These are phyloP conservation scores for Sclerotinia sclerotiorum DNA, from an alignment of 2,329 filamentous ascomycete genomes.

Conservation along the genomic window DNA sequence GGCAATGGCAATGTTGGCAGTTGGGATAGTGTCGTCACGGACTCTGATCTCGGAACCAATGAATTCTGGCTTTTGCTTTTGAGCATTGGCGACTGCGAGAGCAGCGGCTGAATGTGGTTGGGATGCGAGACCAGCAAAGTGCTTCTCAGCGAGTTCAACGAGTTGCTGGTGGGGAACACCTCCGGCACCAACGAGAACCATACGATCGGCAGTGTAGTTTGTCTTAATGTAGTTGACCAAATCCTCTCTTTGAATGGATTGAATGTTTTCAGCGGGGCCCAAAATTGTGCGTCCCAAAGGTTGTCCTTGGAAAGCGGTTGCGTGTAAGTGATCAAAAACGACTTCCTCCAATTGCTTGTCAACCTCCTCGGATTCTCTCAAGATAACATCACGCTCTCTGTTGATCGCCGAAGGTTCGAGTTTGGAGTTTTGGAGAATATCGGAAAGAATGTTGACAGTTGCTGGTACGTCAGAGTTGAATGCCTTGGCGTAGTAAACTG, in stretches of 20 bases:
- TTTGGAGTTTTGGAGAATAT: constrained; percentile 99
- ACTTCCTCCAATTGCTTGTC: constrained; percentile 99
- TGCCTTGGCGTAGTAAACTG: constrained; percentile 98
- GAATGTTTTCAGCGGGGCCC: constrained; percentile 96
- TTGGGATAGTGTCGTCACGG: constrained; percentile 92
- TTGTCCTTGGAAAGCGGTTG: constrained; percentile 95
- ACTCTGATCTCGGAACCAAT: constrained; percentile 94
- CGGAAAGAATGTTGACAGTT: constrained; percentile 96
- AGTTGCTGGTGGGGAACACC: constrained; percentile 92
- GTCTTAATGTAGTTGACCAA: constrained; percentile 96
- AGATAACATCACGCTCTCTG: constrained; percentile 97
- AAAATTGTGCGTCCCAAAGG: constrained; percentile 96
- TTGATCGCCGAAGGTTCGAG: constrained; percentile 91
- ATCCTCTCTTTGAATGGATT: constrained; percentile 89
- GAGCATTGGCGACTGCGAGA: constrained; percentile 61
- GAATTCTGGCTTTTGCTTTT: constrained; percentile 90
- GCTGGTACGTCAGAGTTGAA: constrained; percentile 97
- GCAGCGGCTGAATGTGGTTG: constrained; percentile 74
- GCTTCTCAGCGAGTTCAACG: constrained; percentile 93
- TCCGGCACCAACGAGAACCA: constrained; percentile 96
- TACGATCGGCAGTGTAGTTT: constrained; percentile 99
- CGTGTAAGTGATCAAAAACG: constrained; percentile 98
- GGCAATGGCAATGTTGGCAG: constrained; percentile 96
- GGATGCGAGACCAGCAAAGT: constrained; percentile 79
- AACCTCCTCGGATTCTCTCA: constrained; percentile 98